Percentiles rank a stretch among this genome's conserved stretches.
Evolutionary conservation across 306 rosid species (phyloP).

Genomic region (Cicer judaicum): DNA sequence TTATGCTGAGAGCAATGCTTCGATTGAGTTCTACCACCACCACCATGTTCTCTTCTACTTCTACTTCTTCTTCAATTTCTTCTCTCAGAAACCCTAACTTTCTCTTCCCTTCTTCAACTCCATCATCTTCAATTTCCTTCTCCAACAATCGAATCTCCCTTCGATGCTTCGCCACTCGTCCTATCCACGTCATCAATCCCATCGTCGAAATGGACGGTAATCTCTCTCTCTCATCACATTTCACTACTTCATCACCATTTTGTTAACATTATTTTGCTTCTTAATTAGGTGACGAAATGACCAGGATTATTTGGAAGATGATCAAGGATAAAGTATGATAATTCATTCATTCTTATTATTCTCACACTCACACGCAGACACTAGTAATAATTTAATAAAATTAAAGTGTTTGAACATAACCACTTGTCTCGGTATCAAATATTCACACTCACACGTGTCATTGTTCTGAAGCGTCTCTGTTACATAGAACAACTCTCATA

Average conservation of each 20-base stretch:
- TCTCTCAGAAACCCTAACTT: slow-evolving; percentile 58
- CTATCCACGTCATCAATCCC: slow-evolving; percentile 77
- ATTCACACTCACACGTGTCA: no score
- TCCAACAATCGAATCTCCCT: slow-evolving; percentile 52
- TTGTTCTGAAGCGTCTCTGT: no score
- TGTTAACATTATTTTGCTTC: not conserved
- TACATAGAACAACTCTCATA: not conserved
- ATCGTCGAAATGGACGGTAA: slow-evolving; percentile 97
- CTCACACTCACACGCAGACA: not conserved
- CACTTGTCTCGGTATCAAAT: no score
- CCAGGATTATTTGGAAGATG: slow-evolving; percentile 86
- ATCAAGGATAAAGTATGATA: slow-evolving; percentile 77
- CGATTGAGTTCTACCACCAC: slow-evolving; percentile 51
- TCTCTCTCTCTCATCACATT: not conserved
- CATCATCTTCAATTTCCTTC: slow-evolving; percentile 54
- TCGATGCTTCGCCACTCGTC: slow-evolving; percentile 71
- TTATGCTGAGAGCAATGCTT: slow-evolving; percentile 53
- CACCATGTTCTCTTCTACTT: slow-evolving; percentile 49
- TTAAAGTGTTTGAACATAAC: no score
- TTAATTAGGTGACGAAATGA: slow-evolving; percentile 87
- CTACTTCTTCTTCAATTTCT: slow-evolving; percentile 40
- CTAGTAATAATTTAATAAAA: no score
- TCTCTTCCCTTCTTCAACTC: slow-evolving; percentile 36
- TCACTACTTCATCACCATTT: not conserved
- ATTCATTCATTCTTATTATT: not conserved